Conservation (phyloP, 2,329 filamentous ascomycete species). For the Trichophyton equinum region DNA sequence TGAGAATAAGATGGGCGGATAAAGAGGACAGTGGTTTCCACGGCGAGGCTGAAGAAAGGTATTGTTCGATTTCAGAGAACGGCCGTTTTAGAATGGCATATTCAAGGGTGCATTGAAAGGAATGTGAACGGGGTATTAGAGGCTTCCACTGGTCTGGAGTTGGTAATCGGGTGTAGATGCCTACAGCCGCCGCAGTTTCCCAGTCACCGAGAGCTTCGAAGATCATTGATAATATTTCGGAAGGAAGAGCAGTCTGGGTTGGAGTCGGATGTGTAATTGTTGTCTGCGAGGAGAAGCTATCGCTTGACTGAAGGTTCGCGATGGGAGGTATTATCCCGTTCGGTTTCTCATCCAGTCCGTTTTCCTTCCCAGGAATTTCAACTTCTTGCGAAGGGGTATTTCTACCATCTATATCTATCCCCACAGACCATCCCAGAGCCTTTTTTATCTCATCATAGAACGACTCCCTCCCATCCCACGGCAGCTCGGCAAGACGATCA, state of each 20-base stretch:
- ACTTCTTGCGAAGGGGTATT: neutral
- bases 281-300: neutral
- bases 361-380: neutral
- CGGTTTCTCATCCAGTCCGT: neutral
- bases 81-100: conserved; percentile 68
- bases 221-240: conserved; percentile 81
- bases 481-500: conserved; percentile 36
- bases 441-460: conserved; percentile 24
- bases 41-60: conserved; percentile 56
- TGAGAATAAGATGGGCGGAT: conserved; percentile 79
- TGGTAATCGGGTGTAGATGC: conserved; percentile 64
- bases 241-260: conserved; percentile 43
- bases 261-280: neutral
- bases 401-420: conserved; percentile 6
- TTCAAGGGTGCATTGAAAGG: conserved; percentile 64
- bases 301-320: neutral
- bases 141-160: conserved; percentile 61
- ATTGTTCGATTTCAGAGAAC: conserved; percentile 57
- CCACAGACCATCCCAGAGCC: conserved; percentile 17
- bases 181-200: conserved; percentile 73
- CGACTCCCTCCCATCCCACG: conserved; percentile 37
- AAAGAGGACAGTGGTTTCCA: conserved; percentile 65
- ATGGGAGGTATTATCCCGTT: neutral
- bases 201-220: conserved; percentile 72
- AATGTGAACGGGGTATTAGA: conserved; percentile 50